Base-by-base conservation (phyloP, 106 monocot species). In the Cymbidium sinense region DNA sequence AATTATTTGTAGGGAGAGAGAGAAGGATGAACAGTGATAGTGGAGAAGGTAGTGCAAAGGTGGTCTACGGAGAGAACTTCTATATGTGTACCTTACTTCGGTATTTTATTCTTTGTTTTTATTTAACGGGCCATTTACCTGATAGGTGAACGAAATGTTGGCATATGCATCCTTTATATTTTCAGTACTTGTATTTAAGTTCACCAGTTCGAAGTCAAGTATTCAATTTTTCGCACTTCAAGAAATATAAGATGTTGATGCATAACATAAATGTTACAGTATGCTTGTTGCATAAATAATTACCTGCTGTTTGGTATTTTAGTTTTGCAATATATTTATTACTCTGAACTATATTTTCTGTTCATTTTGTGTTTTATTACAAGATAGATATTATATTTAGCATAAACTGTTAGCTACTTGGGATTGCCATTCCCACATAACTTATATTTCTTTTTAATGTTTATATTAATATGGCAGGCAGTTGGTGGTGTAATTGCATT, bases 401-500 rank as follows among this genome's bases (percentile, higher is more conserved):
- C 4, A 0, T 67, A 33, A 31, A 31, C 33, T 13, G 30, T 13
- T 23, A 2, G 33, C 67, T 34, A 31, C 33, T 8, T 67, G 67
- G 67, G 33, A 67, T 52, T 67, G 67, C 31, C 31, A 67, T 13
- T 67, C 30, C 67, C 30, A 33, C 30, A 17, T 17, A 2, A 10
- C 35, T 70, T 52, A 15, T 15, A 41, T 41, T 15, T 75, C 11
- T 50, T 25, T 50, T 27, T 64, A 44, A 19, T 75, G 43, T 41
- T 31, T 41, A 70, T 74, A 50, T 41, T 70, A 78, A 18, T 64
- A 18, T 73, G 34, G 34, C 17, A 96, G 96, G 77, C 74, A 41
- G 77, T 70, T 81, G 94, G 91, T 10, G 89, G 91, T 25, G 75
- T 77, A 5, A 88, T 96, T 84, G 84, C 78, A 28, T 85, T 94